Percentiles rank a stretch among this genome's conserved stretches.
Conservation (phyloP, 371 early-diverging fungal genomes). For the Entomophthora muscae region DNA sequence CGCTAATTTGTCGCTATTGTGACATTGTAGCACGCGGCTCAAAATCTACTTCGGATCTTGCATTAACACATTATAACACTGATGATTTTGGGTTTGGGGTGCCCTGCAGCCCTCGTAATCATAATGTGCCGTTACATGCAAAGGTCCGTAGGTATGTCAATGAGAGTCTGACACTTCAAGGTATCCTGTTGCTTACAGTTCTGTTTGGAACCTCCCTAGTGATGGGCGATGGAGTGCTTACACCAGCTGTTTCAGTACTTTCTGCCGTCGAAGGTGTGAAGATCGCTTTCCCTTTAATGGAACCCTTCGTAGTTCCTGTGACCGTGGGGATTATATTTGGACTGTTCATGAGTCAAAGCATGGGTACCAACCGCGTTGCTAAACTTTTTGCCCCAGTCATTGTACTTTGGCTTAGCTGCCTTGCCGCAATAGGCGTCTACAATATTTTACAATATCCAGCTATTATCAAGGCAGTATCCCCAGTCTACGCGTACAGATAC, state of each 20-base stretch:
- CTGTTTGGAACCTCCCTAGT: constrained; percentile 17
- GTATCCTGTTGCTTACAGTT: constrained; percentile 7
- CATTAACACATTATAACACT: constrained; percentile 9
- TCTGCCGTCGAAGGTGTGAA: constrained; percentile 13
- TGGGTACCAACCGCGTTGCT: constrained; percentile 24
- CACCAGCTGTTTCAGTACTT: constrained; percentile 19
- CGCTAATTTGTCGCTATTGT: constrained; percentile 18
- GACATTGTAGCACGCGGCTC: constrained; percentile 11
- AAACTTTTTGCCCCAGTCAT: constrained; percentile 27
- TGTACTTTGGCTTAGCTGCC: constrained; percentile 22
- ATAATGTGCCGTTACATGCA: neutral
- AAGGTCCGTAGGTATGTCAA: neutral
- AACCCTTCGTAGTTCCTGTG: constrained; percentile 10
- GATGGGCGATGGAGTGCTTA: constrained; percentile 21
- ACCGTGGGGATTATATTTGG: constrained; percentile 19
- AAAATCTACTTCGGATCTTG: constrained; percentile 6
- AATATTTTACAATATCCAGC: constrained; percentile 18
- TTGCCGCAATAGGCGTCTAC: constrained; percentile 24
- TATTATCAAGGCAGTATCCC: constrained; percentile 15
- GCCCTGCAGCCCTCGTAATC: no score
- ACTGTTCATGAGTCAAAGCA: constrained; percentile 23
- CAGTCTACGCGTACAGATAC: constrained; percentile 16
- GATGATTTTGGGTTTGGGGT: neutral
- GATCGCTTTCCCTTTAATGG: constrained; percentile 5
- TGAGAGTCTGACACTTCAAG: neutral